Conservation (phyloP, 2,329 filamentous ascomycete genomes). For the Fusarium virguliforme region DNA sequence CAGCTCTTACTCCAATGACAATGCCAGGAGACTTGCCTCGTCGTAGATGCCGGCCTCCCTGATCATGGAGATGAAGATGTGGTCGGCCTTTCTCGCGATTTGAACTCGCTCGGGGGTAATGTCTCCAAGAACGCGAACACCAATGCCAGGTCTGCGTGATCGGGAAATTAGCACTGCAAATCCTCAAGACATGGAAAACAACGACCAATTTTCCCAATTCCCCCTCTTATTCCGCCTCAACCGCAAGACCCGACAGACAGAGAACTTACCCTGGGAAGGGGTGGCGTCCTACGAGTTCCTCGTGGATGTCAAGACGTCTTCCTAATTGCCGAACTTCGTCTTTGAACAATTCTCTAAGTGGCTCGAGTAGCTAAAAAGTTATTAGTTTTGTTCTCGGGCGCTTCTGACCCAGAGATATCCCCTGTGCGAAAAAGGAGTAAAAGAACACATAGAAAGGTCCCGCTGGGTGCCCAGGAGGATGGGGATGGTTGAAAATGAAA, state of each 20-base stretch:
- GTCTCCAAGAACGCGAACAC: slow-evolving; percentile 73
- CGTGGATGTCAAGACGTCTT: slow-evolving; percentile 22
- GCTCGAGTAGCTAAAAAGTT: not conserved
- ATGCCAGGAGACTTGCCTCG: not conserved
- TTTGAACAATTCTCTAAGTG: slow-evolving; percentile 21
- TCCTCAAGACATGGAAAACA: not conserved
- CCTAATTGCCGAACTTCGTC: slow-evolving; percentile 6
- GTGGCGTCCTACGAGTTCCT: slow-evolving; percentile 30
- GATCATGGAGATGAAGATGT: slow-evolving; percentile 86
- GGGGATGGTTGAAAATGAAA: slow-evolving; percentile 32
- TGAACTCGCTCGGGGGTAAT: slow-evolving; percentile 84
- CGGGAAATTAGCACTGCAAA: not conserved
- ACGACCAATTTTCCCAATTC: no score
- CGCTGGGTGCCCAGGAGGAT: not conserved
- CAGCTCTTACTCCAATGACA: not conserved
- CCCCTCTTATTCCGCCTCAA: not conserved
- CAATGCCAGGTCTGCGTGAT: slow-evolving; percentile 14
- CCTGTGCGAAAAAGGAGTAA: not conserved
- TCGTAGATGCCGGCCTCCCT: slow-evolving; percentile 80
- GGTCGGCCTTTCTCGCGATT: slow-evolving; percentile 82
- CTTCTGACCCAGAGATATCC: no score
- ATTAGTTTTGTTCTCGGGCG: not conserved
- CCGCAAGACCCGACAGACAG: no score
- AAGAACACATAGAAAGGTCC: not conserved
- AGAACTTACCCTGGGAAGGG: slow-evolving; percentile 44